Evolutionary conservation across 371 early-diverging fungal genomes (phyloP).

Genomic region (Capniomyces stellatus): DNA sequence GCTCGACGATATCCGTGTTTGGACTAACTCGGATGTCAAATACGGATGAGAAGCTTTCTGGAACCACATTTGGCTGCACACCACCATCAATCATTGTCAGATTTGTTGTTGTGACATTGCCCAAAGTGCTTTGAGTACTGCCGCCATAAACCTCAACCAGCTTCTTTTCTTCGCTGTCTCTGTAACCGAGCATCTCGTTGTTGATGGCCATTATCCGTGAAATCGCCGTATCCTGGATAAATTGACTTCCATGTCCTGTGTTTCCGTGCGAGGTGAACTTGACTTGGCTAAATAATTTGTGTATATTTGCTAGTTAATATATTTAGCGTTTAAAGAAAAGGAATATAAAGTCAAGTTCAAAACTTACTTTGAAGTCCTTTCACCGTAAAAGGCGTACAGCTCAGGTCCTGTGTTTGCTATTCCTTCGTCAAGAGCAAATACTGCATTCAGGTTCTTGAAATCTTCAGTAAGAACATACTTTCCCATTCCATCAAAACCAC

Average conservation of each 20-base stretch:
- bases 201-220: constrained; percentile 36
- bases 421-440: constrained; percentile 67
- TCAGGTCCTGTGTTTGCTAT: constrained; percentile 37
- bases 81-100: constrained; percentile 42
- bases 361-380: constrained; percentile 58
- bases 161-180: constrained; percentile 30
- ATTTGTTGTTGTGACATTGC: constrained; percentile 61
- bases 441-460: constrained; percentile 46
- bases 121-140: constrained; percentile 28
- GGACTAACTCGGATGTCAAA: constrained; percentile 59
- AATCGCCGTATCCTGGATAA: constrained; percentile 44
- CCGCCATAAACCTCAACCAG: constrained; percentile 8
- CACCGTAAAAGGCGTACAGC: constrained; percentile 56
- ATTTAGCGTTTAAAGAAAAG: neutral
- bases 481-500: constrained; percentile 55
- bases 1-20: constrained; percentile 29
- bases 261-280: constrained; percentile 31
- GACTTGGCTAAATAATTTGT: constrained; percentile 10
- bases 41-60: constrained; percentile 33
- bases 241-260: constrained; percentile 66
- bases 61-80: constrained; percentile 49
- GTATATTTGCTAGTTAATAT: neutral
- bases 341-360: neutral
- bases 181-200: constrained; percentile 34
- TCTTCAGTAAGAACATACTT: constrained; percentile 32